Conservation (phyloP, 352 stramenopile species). For the Phytophthora megakarya region DNA sequence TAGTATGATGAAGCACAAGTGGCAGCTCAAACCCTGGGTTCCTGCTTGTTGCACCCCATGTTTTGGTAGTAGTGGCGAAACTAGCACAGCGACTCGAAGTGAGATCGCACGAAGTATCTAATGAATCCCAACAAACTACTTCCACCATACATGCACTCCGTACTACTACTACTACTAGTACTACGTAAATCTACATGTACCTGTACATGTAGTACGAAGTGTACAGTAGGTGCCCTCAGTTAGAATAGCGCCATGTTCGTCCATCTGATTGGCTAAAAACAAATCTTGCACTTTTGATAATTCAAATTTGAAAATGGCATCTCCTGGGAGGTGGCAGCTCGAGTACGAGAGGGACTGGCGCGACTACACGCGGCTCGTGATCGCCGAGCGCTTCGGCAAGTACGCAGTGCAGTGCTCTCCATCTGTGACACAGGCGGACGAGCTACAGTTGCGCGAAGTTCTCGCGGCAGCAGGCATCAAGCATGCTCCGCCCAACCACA, state of each 20-base stretch:
- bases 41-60: slow-evolving; percentile 11
- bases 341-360: slow-evolving; percentile 74
- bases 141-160: slow-evolving; percentile 13
- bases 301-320: slow-evolving; percentile 37
- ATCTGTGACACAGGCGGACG: slow-evolving; percentile 39
- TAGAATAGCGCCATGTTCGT: too few species aligned
- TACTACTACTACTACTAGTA: too few species aligned
- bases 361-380: slow-evolving; percentile 40
- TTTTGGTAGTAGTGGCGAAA: slow-evolving; percentile 29
- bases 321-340: slow-evolving; percentile 48
- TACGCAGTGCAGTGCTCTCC: slow-evolving; percentile 25
- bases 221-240: too few species aligned
- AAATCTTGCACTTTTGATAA: slow-evolving; percentile 15
- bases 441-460: slow-evolving; percentile 45
- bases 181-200: too few species aligned
- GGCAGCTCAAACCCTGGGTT: slow-evolving; percentile 9
- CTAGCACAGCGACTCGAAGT: slow-evolving; percentile 20
- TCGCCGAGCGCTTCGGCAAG: slow-evolving; percentile 45
- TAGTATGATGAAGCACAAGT: slow-evolving; percentile 27
- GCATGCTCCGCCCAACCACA: slow-evolving; percentile 40
- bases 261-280: slow-evolving; percentile 23
- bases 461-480: slow-evolving; percentile 35
- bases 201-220: too few species aligned
- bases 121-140: slow-evolving; percentile 29
- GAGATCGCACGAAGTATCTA: slow-evolving; percentile 30